phyloP scores from a whole-genome alignment of 495 filamentous ascomycete genomes.

The Podospora pseudopauciseta region DNA sequence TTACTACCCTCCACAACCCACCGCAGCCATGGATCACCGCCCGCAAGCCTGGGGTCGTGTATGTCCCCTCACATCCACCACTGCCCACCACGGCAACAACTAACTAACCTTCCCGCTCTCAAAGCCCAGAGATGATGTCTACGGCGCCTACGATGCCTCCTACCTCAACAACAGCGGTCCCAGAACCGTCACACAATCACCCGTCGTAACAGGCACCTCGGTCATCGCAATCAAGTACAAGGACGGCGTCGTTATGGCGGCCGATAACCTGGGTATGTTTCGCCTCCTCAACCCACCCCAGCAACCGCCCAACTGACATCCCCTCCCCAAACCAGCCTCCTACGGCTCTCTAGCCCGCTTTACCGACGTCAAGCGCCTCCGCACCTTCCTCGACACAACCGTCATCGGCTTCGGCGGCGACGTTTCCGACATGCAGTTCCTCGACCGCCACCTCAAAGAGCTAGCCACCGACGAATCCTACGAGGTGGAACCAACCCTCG shows the following conservation, averaged over 20 bases:
- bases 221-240: constrained; percentile 93
- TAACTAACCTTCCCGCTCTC: constrained; percentile 12
- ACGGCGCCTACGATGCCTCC: constrained; percentile 84
- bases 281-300: constrained; percentile 3
- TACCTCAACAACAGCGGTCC: constrained; percentile 68
- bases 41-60: constrained; percentile 97
- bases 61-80: constrained; percentile 37
- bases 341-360: constrained; percentile 97
- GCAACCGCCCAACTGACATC: not conserved
- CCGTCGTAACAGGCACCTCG: constrained; percentile 92
- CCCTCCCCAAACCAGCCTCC: constrained; percentile 59
- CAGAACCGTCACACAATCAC: constrained; percentile 81
- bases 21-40: constrained; percentile 78
- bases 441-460: constrained; percentile 81
- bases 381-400: constrained; percentile 71
- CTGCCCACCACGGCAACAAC: not conserved
- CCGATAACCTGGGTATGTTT: constrained; percentile 83
- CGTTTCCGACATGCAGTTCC: constrained; percentile 97
- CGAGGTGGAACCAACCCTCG: constrained; percentile 41
- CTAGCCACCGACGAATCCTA: constrained; percentile 90
- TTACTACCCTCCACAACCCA: constrained; percentile 14
- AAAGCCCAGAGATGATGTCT: constrained; percentile 92
- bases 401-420: constrained; percentile 89
- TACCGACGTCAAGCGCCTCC: constrained; percentile 87
- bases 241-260: constrained; percentile 91